Evolutionary conservation across 1,284 basidiomycete genomes (phyloP).

Genomic region (Cronartium ribicola): DNA sequence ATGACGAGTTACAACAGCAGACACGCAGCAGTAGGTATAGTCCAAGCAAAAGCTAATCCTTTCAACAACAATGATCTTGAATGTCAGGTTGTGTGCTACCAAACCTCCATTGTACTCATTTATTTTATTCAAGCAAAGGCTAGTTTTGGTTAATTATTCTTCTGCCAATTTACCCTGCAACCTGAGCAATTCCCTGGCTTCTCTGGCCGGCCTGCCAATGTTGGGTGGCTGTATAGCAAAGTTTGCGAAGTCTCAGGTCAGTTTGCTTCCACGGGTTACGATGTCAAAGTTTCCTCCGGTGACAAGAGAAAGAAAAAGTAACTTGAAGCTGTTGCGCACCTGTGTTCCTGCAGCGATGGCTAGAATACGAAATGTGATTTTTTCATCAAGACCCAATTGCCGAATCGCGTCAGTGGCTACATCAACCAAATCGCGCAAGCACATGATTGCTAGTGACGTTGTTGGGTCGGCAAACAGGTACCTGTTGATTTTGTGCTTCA

Average conservation of each 20-base stretch:
- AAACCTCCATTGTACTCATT: no score
- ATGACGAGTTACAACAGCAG: no score
- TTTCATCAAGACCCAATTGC: slow-evolving; percentile 25
- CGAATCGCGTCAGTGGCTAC: slow-evolving; percentile 30
- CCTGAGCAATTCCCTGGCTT: slow-evolving; percentile 72
- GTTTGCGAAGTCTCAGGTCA: slow-evolving; percentile 6
- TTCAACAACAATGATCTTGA: no score
- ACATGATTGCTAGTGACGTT: slow-evolving; percentile 23
- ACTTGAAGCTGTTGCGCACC: not conserved
- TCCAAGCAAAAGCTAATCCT: no score
- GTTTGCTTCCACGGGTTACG: not conserved
- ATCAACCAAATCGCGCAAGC: slow-evolving; percentile 36
- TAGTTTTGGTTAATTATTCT: slow-evolving; percentile 1
- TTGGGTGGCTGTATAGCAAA: slow-evolving; percentile 56
- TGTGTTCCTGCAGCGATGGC: slow-evolving; percentile 9
- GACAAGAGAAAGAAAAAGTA: not conserved
- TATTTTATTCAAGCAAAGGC: no score
- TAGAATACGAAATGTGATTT: slow-evolving; percentile 17
- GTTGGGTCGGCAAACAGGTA: slow-evolving; percentile 32
- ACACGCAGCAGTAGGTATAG: no score
- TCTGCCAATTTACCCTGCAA: slow-evolving; percentile 17
- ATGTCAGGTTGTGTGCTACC: no score
- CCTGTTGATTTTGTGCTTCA: slow-evolving; percentile 12
- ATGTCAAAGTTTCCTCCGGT: not conserved
- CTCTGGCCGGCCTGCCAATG: slow-evolving; percentile 76